A percentile compares a stretch with the other conserved stretches of the same genome.
Evolutionary conservation across 257 asterid genomes (phyloP).

Genomic region (Henckelia pumila): DNA sequence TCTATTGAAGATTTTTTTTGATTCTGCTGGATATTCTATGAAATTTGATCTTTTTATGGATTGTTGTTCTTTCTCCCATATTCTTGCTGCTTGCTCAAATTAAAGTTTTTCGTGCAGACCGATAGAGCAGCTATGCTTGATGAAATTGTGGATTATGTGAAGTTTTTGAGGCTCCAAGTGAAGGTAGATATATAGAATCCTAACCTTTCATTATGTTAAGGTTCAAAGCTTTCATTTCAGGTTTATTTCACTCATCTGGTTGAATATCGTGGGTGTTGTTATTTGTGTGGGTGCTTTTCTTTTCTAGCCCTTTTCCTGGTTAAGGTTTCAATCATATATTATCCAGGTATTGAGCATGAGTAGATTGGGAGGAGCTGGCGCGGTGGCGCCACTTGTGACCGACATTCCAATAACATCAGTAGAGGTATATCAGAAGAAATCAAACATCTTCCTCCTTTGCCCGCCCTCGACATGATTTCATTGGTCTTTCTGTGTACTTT

Average conservation of each 20-base stretch:
- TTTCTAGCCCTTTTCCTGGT: slow-evolving; percentile 14
- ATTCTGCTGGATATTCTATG: background rate
- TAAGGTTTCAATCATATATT: slow-evolving; percentile 18
- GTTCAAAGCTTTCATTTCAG: background rate
- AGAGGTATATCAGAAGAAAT: slow-evolving; percentile 51
- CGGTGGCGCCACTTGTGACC: slow-evolving; percentile 96
- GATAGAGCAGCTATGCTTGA: slow-evolving; percentile 99
- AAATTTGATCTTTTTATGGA: background rate
- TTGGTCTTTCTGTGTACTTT: slow-evolving; percentile 16
- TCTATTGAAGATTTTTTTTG: background rate
- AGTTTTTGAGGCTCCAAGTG: slow-evolving; percentile 95
- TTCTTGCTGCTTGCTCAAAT: slow-evolving; percentile 22
- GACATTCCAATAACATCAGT: slow-evolving; percentile 79
- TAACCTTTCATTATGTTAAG: background rate
- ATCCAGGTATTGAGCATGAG: slow-evolving; percentile 98
- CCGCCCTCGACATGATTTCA: background rate
- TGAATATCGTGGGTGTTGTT: slow-evolving; percentile 1
- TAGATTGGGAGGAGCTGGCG: slow-evolving; percentile 97
- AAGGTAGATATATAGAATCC: slow-evolving; percentile 47
- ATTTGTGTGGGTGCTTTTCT: slow-evolving; percentile 23
- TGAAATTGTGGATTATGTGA: slow-evolving; percentile 93
- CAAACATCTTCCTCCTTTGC: background rate
- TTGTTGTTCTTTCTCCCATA: background rate
- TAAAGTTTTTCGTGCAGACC: slow-evolving; percentile 47
- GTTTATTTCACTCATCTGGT: background rate